These are phyloP conservation scores for Fermentozyma sake DNA, from an alignment of 1,139 yeast genomes.

Conservation along the genomic window DNA sequence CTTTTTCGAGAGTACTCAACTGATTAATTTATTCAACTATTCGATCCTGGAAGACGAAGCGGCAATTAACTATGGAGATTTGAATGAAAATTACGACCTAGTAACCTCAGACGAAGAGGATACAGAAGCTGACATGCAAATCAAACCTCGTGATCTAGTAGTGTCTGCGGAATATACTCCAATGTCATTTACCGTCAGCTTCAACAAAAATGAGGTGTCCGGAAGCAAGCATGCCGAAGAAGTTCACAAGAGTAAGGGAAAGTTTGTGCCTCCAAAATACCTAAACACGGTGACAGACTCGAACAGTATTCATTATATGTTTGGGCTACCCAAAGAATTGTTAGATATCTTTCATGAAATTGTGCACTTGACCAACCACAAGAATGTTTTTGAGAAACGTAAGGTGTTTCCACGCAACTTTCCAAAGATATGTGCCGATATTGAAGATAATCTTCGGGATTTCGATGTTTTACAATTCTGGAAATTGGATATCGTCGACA, in stretches of 20 bases:
- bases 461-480: conserved; percentile 43
- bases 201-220: not conserved
- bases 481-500: conserved; percentile 29
- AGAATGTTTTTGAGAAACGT: conserved; percentile 41
- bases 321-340: conserved; percentile 46
- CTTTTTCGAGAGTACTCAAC: conserved; percentile 38
- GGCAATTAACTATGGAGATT: conserved; percentile 28
- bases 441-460: conserved; percentile 43
- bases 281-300: no score
- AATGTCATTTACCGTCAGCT: conserved; percentile 19
- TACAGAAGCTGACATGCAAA: conserved; percentile 10
- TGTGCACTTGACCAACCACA: conserved; percentile 48
- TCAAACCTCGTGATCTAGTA: conserved; percentile 1
- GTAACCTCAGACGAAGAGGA: conserved; percentile 13
- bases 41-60: conserved; percentile 30
- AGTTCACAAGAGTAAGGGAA: no score
- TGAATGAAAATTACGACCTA: conserved; percentile 33
- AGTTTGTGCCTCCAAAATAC: no score
- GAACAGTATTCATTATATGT: no score
- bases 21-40: conserved; percentile 36
- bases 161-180: no score
- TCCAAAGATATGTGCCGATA: conserved; percentile 51
- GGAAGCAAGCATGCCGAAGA: not conserved
- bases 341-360: conserved; percentile 42
- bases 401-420: conserved; percentile 50